Conservation (phyloP, 2,329 filamentous ascomycete species). For the Tolypocladium tropicale region DNA sequence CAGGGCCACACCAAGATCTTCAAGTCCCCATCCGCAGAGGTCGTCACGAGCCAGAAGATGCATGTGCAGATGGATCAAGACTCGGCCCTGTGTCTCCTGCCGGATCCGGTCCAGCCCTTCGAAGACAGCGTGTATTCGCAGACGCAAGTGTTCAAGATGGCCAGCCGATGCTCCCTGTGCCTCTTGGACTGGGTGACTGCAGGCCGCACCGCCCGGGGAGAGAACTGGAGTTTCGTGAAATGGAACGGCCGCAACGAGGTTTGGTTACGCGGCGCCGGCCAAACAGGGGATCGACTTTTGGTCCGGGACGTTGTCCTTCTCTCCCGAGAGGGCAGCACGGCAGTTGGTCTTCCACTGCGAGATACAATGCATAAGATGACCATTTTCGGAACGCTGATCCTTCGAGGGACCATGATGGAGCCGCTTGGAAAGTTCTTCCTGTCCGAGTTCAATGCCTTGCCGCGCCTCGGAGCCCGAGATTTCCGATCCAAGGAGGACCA, state of each 20-base stretch:
- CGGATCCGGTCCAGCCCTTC: slow-evolving; percentile 91
- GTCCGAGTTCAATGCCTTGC: slow-evolving; percentile 64
- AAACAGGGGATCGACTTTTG: slow-evolving; percentile 47
- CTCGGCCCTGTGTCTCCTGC: slow-evolving; percentile 57
- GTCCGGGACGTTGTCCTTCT: slow-evolving; percentile 80
- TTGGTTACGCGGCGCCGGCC: slow-evolving; percentile 37
- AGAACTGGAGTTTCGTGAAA: slow-evolving; percentile 73
- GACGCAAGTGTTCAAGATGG: slow-evolving; percentile 63
- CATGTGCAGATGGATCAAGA: slow-evolving; percentile 37
- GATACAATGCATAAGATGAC: slow-evolving; percentile 65
- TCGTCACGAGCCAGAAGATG: slow-evolving; percentile 49
- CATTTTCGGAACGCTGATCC: slow-evolving; percentile 74
- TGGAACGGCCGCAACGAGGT: slow-evolving; percentile 87
- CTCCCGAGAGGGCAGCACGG: slow-evolving; percentile 39
- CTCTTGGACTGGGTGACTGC: slow-evolving; percentile 92
- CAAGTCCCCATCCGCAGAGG: slow-evolving; percentile 53
- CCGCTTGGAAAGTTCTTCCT: slow-evolving; percentile 65
- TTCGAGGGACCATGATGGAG: slow-evolving; percentile 63
- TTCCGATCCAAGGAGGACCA: slow-evolving; percentile 51
- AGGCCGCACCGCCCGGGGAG: slow-evolving; percentile 73
- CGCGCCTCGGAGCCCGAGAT: slow-evolving; percentile 72
- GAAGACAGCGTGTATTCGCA: slow-evolving; percentile 76
- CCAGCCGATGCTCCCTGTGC: slow-evolving; percentile 54
- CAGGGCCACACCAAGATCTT: slow-evolving; percentile 93
- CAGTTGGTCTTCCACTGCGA: slow-evolving; percentile 30